Evolutionary conservation across 2,329 filamentous ascomycete genomes (phyloP).

Genomic region (Aspergillus oerlinghausenensis): DNA sequence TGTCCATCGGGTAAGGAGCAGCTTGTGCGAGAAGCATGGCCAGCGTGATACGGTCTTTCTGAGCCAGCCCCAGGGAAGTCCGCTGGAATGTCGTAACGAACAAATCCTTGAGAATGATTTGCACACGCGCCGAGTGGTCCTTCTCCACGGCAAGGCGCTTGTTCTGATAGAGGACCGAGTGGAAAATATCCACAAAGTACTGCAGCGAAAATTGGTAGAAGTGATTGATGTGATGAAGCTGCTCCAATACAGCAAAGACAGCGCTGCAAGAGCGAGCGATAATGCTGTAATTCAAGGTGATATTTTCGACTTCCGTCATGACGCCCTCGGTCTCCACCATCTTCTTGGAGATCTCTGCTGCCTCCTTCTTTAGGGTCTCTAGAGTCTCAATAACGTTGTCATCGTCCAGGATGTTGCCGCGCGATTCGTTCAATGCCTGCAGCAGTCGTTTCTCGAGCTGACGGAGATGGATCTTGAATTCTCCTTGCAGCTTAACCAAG

Average conservation of each 20-base stretch:
- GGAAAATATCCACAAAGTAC: constrained; percentile 97
- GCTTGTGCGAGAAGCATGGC: constrained; percentile 94
- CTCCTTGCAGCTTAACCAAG: constrained; percentile 96
- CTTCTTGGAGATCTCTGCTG: constrained; percentile 91
- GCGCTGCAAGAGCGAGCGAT: constrained; percentile 94
- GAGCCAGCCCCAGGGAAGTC: constrained; percentile 86
- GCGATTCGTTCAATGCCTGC: constrained; percentile 93
- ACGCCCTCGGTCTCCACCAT: constrained; percentile 95
- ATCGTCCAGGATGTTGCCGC: constrained; percentile 95
- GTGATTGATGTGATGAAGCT: constrained; percentile 96
- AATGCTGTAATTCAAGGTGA: constrained; percentile 88
- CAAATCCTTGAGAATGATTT: constrained; percentile 85
- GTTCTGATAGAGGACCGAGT: constrained; percentile 79
- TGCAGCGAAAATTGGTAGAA: constrained; percentile 99
- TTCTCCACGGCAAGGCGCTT: constrained; percentile 65
- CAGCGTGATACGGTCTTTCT: constrained; percentile 90
- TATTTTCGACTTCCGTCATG: constrained; percentile 95
- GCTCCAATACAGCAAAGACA: constrained; percentile 93
- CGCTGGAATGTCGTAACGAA: constrained; percentile 90
- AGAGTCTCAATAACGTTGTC: constrained; percentile 97
- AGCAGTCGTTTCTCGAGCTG: constrained; percentile 91
- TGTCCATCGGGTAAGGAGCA: constrained; percentile 94
- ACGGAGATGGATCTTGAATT: constrained; percentile 97
- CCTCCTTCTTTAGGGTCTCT: constrained; percentile 96
- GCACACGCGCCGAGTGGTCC: constrained; percentile 73